A percentile compares a stretch with the other conserved stretches of the same genome.
These are phyloP conservation scores for Silybum marianum DNA, from an alignment of 129 eudicot genomes.

Conservation along the genomic window DNA sequence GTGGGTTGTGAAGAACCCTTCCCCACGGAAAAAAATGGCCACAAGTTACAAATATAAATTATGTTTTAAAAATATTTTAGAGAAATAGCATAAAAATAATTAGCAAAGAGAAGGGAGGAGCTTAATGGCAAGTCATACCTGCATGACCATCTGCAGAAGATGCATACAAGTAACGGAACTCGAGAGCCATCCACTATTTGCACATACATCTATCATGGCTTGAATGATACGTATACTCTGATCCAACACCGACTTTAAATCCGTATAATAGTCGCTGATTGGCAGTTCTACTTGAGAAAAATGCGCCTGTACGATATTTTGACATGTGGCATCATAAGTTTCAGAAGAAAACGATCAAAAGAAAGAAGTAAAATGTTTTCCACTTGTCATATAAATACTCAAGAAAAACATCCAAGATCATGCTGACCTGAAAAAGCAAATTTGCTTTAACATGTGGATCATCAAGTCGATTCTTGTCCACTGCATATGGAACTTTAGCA, in stretches of 20 bases:
- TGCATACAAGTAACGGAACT: conserved; percentile 93
- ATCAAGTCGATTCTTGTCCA: conserved; percentile 79
- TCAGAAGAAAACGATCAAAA: conserved; percentile 1
- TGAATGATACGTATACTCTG: conserved; percentile 93
- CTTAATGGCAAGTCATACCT: conserved; percentile 51
- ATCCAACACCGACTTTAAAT: conserved; percentile 94
- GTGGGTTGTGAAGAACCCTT: background rate
- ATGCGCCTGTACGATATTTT: conserved; percentile 67
- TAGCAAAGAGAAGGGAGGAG: background rate
- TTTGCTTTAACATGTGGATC: conserved; percentile 97
- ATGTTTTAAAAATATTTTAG: background rate
- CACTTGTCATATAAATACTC: background rate
- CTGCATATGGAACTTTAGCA: conserved; percentile 67
- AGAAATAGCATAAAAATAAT: background rate
- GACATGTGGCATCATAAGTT: background rate
- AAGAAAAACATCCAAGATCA: background rate
- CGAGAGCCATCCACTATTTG: conserved; percentile 98
- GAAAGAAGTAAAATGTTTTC: background rate
- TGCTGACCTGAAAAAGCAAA: conserved; percentile 90
- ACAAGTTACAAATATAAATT: background rate
- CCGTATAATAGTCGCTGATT: conserved; percentile 88
- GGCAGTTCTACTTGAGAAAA: conserved; percentile 86
- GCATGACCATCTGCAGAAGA: conserved; percentile 98
- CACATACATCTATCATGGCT: conserved; percentile 98
- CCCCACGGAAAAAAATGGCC: background rate